Conservation (phyloP, 2,329 filamentous ascomycete genomes). For the Emergomyces orientalis region DNA sequence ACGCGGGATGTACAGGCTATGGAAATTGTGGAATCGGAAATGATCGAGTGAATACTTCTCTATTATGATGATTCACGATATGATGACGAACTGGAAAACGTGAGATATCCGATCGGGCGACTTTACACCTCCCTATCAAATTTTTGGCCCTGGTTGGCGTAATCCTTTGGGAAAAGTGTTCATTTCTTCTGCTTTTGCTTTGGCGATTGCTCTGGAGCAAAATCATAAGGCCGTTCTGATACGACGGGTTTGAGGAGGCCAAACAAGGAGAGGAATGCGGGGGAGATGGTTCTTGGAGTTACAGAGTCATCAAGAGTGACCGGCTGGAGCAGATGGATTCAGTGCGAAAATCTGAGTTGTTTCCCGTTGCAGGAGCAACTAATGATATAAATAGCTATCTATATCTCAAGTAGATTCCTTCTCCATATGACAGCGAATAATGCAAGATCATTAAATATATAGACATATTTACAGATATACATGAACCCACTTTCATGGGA, state of each 20-base stretch:
- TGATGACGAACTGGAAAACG: neutral
- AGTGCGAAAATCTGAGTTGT: neutral
- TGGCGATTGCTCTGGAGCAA: neutral
- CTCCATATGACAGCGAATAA: neutral
- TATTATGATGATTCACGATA: neutral
- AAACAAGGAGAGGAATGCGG: too few species aligned
- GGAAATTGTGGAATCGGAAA: constrained; percentile 26
- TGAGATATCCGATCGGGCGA: neutral
- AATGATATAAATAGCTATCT: neutral
- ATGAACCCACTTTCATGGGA: neutral
- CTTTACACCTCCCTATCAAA: neutral
- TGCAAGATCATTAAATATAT: neutral
- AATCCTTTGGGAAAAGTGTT: neutral
- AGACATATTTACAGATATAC: neutral
- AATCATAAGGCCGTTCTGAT: neutral
- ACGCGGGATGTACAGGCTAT: constrained; percentile 30
- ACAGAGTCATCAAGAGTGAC: neutral
- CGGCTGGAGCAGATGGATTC: neutral
- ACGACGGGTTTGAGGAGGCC: neutral
- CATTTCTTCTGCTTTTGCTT: neutral
- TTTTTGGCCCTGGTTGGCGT: neutral
- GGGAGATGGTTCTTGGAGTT: neutral
- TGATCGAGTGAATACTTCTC: constrained; percentile 6
- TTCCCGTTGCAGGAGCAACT: neutral
- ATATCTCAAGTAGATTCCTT: neutral